These are phyloP conservation scores for Rhododendron griersonianum DNA, from an alignment of 148 eudicot genomes.

Conservation along the genomic window DNA sequence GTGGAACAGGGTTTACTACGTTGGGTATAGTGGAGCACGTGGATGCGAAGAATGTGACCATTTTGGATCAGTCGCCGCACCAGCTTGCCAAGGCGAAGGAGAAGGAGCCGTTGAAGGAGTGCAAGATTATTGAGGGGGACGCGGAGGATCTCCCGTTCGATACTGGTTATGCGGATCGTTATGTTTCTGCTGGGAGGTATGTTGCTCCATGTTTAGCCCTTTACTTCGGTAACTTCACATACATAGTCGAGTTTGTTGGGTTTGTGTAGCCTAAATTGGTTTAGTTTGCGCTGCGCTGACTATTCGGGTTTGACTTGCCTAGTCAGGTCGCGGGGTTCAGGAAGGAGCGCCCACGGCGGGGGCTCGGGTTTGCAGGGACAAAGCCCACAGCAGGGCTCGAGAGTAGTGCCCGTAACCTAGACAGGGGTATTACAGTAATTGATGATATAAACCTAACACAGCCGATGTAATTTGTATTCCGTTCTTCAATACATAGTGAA, in stretches of 20 bases:
- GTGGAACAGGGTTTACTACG: slow-evolving; percentile 86
- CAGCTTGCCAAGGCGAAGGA: slow-evolving; percentile 84
- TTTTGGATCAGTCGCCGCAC: slow-evolving; percentile 89
- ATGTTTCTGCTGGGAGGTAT: slow-evolving; percentile 93
- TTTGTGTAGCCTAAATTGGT: background rate
- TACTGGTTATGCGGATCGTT: slow-evolving; percentile 83
- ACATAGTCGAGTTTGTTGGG: background rate
- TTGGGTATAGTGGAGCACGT: slow-evolving; percentile 75
- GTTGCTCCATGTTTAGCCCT: background rate
- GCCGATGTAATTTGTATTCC: background rate
- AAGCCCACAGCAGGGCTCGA: too few relatives aligned
- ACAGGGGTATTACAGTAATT: too few relatives aligned
- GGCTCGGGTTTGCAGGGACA: too few relatives aligned
- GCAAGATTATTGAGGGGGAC: slow-evolving; percentile 78
- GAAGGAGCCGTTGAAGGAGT: slow-evolving; percentile 79
- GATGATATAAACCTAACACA: too few relatives aligned
- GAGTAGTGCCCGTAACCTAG: too few relatives aligned
- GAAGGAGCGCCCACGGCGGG: too few relatives aligned
- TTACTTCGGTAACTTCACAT: background rate
- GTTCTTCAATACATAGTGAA: background rate
- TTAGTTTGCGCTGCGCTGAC: too few relatives aligned
- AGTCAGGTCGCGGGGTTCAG: too few relatives aligned
- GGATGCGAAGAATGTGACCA: slow-evolving; percentile 89
- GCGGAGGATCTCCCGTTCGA: slow-evolving; percentile 87
- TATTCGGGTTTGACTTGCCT: too few relatives aligned